Evolutionary conservation across 805 yeast species (phyloP).

Genomic region (Wickerhamiella parazyma): DNA sequence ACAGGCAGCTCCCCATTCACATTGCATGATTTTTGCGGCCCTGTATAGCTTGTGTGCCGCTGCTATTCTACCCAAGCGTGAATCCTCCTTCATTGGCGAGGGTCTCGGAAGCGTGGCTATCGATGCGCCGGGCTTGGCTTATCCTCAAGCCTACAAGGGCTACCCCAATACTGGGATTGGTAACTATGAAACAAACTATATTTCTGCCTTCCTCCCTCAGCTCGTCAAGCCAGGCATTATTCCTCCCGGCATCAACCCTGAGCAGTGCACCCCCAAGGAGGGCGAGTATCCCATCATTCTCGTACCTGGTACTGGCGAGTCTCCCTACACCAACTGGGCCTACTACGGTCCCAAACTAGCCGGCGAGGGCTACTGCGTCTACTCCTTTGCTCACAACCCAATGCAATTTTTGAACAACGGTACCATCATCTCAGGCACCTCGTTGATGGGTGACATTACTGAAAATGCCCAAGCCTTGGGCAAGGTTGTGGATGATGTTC

Average conservation of each 20-base stretch:
- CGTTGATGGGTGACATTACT: constrained; percentile 1
- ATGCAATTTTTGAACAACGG: background rate
- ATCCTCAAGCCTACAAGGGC: background rate
- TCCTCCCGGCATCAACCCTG: constrained; percentile 1
- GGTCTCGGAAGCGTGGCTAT: background rate
- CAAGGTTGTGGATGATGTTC: background rate
- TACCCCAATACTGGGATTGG: constrained; percentile 1
- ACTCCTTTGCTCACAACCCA: constrained; percentile 3
- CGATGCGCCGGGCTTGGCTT: background rate
- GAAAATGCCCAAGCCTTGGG: constrained; percentile 1
- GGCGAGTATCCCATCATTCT: constrained; percentile 3
- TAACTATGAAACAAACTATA: background rate
- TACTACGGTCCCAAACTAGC: background rate
- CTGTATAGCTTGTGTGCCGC: background rate
- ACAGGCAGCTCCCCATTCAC: background rate
- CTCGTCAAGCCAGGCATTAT: background rate
- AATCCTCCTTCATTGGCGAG: background rate
- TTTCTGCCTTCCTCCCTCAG: background rate
- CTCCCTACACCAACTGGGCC: constrained; percentile 6
- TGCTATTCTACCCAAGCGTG: background rate
- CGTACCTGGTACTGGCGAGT: constrained; percentile 3
- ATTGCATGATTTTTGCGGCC: background rate
- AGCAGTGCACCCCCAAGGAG: constrained; percentile 1
- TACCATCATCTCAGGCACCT: background rate
- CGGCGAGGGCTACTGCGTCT: constrained; percentile 5